A percentile compares a stretch with the other conserved stretches of the same genome.
Evolutionary conservation across 2,329 filamentous ascomycete species (phyloP).

Genomic region (Calonectria fujianensis): DNA sequence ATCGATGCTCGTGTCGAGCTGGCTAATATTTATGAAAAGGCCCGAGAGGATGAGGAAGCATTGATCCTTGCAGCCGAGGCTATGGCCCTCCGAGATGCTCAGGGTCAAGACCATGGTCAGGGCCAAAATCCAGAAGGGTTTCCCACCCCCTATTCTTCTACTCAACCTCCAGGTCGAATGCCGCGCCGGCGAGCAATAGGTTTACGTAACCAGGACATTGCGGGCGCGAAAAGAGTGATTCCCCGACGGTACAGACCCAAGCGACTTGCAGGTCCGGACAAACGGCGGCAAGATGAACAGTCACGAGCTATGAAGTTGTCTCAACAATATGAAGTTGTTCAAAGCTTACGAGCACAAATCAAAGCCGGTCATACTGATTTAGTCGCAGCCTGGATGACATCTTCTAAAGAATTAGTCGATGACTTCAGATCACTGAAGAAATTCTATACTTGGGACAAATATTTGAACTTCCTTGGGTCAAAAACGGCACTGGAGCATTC

Average conservation of each 20-base stretch:
- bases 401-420: constrained; percentile 75
- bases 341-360: constrained; percentile 64
- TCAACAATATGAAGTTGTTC: constrained; percentile 66
- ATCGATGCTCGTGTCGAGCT: constrained; percentile 87
- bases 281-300: constrained; percentile 66
- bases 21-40: constrained; percentile 88
- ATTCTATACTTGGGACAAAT: constrained; percentile 81
- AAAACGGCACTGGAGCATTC: constrained; percentile 51
- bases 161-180: constrained; percentile 38
- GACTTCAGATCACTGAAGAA: constrained; percentile 78
- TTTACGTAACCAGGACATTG: constrained; percentile 33
- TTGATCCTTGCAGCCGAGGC: constrained; percentile 86
- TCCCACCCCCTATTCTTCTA: constrained; percentile 23
- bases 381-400: constrained; percentile 73
- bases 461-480: constrained; percentile 73
- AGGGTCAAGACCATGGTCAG: constrained; percentile 55
- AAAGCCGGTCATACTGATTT: constrained; percentile 66
- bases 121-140: constrained; percentile 24
- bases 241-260: constrained; percentile 67
- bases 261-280: constrained; percentile 66
- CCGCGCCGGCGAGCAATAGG: constrained; percentile 40
- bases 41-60: constrained; percentile 83
- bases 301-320: constrained; percentile 62
- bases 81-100: constrained; percentile 76
- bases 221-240: constrained; percentile 53